Base-by-base conservation (phyloP, 768 basidiomycete species). In the Suillus spraguei region DNA sequence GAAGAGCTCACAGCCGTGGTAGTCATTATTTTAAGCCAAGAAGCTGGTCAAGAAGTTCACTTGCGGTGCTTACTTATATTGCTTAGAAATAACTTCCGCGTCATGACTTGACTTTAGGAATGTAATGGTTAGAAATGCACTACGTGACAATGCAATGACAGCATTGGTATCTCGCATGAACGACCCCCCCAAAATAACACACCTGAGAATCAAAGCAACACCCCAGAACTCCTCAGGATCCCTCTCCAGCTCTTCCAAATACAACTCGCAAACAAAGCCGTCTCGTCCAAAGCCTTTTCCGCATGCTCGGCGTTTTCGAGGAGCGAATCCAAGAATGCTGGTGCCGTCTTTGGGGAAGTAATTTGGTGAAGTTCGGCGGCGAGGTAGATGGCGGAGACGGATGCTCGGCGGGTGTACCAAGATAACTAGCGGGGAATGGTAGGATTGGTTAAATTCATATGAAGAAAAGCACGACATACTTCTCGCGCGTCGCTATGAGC, bases 331-430 rank as follows among this genome's bases (percentile, higher is more conserved):
- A 95, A 79, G 78, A 95, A 93, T 3, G 79, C 74, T 35, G 79
- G 75, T 0, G 90, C 86, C 3, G 91, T 91, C 14, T 77, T 69
- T 6, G 93, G 90, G 2, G 92, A 94, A 0, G 85, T 82, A n/a
- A 95, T 70, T 71, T 95, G 92, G 69, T 94, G 92, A 17, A 95
- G 79, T 75, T 94, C 93, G 65, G 91, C 85, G n/a, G 88, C 87
- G 16, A 84, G 80, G 67, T 94, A 95, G 16, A 91, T 77, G 2
- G 83, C 81, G 11, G 89, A 86, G 36, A 94, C 69, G 1, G 89
- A 83, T 0, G 83, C 85, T 39, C 93, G 81, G 41, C 80, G 83
- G 7, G 86, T 77, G 72, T 93, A 93, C 92, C 92, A 94, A 9
- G 83, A 79, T 60, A 85, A 76, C 92, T 93, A 60, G 14, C 13